Conservation (phyloP, 2,329 filamentous ascomycete genomes). For the Pyrenophora teres region DNA sequence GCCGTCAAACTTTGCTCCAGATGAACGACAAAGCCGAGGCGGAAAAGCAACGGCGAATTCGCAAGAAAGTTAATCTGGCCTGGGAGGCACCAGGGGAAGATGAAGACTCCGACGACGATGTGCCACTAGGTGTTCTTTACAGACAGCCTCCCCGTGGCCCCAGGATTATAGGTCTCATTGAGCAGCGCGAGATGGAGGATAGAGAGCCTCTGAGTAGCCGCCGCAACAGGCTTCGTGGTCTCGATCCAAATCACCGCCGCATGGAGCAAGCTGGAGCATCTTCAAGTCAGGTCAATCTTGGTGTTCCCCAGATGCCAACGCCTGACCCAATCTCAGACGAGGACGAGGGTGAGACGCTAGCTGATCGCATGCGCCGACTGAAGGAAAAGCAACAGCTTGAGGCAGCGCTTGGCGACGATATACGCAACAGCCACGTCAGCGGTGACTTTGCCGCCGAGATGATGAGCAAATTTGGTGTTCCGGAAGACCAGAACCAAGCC, state of each 20-base stretch:
- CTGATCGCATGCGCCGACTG: slow-evolving; percentile 67
- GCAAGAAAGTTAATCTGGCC: slow-evolving; percentile 80
- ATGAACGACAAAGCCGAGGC: slow-evolving; percentile 88
- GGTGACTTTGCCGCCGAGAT: slow-evolving; percentile 71
- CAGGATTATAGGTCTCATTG: slow-evolving; percentile 74
- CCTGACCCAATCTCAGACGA: slow-evolving; percentile 38
- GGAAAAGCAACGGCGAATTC: slow-evolving; percentile 73
- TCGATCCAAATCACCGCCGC: slow-evolving; percentile 39
- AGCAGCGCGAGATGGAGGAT: slow-evolving; percentile 84
- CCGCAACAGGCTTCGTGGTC: slow-evolving; percentile 73
- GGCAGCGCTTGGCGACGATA: slow-evolving; percentile 47
- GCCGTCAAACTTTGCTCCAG: slow-evolving; percentile 82
- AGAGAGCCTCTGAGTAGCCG: slow-evolving; percentile 84
- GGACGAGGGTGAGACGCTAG: slow-evolving; percentile 67
- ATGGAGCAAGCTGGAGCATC: slow-evolving; percentile 23
- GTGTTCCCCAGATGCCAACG: slow-evolving; percentile 33
- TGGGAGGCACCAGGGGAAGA: slow-evolving; percentile 73
- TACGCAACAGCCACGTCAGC: slow-evolving; percentile 60
- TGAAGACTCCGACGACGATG: slow-evolving; percentile 70
- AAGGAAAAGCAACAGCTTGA: slow-evolving; percentile 61
- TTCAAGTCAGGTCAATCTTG: slow-evolving; percentile 32
- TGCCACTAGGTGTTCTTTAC: slow-evolving; percentile 82
- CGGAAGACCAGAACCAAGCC: slow-evolving; percentile 21
- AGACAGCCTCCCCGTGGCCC: slow-evolving; percentile 59
- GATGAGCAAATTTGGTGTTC: slow-evolving; percentile 54